Evolutionary conservation across 2,329 filamentous ascomycete species (phyloP).

Genomic region (Hirsutella thompsonii): DNA sequence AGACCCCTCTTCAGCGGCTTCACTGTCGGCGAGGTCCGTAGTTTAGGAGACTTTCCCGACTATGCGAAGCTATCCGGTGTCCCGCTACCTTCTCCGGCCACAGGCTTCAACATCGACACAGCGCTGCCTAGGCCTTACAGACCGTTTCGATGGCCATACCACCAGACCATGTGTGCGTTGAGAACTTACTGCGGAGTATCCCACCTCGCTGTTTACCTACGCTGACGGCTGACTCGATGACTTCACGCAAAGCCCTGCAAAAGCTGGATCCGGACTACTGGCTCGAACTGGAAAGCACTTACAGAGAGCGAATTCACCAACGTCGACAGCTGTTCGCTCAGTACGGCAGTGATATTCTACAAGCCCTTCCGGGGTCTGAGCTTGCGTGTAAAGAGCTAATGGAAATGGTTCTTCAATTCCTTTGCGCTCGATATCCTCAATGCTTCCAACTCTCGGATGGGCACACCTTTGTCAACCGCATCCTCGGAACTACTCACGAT

Average conservation of each 20-base stretch:
- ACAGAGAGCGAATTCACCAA: constrained; percentile 52
- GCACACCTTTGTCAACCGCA: constrained; percentile 51
- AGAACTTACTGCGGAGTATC: neutral
- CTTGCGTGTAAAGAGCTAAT: constrained; percentile 74
- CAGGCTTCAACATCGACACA: constrained; percentile 52
- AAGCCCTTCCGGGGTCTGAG: constrained; percentile 60
- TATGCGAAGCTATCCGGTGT: constrained; percentile 62
- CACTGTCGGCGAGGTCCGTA: constrained; percentile 52
- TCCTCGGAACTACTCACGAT: constrained; percentile 50
- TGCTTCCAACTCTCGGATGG: constrained; percentile 50
- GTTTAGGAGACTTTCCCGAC: constrained; percentile 62
- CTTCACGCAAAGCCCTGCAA: constrained; percentile 45
- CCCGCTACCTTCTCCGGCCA: constrained; percentile 49
- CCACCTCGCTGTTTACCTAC: neutral
- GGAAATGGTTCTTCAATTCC: constrained; percentile 73
- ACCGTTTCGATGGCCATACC: constrained; percentile 68
- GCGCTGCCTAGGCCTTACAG: constrained; percentile 61
- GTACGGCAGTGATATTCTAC: constrained; percentile 51
- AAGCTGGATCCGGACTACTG: constrained; percentile 77
- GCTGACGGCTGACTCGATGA: neutral
- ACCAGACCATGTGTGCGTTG: constrained; percentile 68
- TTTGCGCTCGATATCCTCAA: constrained; percentile 65
- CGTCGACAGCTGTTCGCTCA: constrained; percentile 51
- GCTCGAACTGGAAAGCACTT: constrained; percentile 74
- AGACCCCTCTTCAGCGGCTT: constrained; percentile 53